Evolutionary conservation across 1,284 basidiomycete species (phyloP), one percentile per base, ranked within the genome.

Genomic region (Puccinia hordei): DNA sequence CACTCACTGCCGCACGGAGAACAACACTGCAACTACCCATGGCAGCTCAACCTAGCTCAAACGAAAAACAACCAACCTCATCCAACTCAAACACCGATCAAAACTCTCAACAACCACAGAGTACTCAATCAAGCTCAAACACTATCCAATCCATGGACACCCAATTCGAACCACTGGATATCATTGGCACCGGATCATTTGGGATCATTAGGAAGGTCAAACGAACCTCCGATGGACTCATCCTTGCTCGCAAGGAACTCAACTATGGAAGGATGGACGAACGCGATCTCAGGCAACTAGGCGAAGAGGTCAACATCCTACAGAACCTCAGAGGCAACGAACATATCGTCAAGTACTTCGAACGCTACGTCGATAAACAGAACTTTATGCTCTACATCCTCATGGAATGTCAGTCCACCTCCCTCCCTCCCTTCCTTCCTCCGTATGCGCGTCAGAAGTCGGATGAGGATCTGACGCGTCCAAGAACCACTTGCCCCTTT

Each of bases 301-400:
- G 96, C 5, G 91, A 95, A n/a, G 96, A 99, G 90, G 95, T 98
- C 63, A 97, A 97, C 85, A 99, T 98, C 83, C 90, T 98, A 81
- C 96, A 97, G 86, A 93, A 95, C 83, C 88, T 98, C 24, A 90
- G 93, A 83, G 93, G 82, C 1, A 85, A 98, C 86, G 92, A 93
- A 84, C 92, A 98, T 86, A 98, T 98, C 82, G 96, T 98, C 82
- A 91, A 92, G 83, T 96, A 95, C 86, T 91, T 93, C 83, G 94
- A 96, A 87, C 89, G 94, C 82, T 90, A 93, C 85, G 93, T 96
- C 78, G 96, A 98, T 87, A 89, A 92, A 82, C 92, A 95, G 80
- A 92, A 92, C 71, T 93, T 93, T 65, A 92, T 93, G 81, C 90
- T 98, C 61, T 95, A 95, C 86, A 97, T 97, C 82, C 88, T 97